Evolutionary conservation across 2,329 filamentous ascomycete genomes (phyloP), one percentile per base, ranked within the genome.

Genomic region (Diaporthe citriasiana): DNA sequence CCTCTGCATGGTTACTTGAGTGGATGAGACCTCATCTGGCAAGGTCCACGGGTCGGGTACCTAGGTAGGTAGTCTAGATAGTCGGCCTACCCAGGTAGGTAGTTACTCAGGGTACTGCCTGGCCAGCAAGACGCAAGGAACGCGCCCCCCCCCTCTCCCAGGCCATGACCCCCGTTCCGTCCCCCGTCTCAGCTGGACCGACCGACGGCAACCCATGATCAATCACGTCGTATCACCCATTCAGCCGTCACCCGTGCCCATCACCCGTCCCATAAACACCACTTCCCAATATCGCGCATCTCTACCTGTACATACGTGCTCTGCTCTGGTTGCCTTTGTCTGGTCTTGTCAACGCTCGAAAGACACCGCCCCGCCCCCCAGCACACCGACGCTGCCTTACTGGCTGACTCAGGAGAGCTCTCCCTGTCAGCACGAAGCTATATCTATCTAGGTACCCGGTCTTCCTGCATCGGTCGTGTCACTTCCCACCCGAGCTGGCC

Each of bases 321-420:
- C 57, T 63, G 30, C 40, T 45, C 57, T 60, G 25, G 45, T 66
- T 66, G 30, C 19, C n/a, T 51, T 33, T 66, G 10, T 15, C 60
- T 27, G 42, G 60, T 30, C 47, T 51, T 47, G 45, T 40, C 63
- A 53, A 40, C n/a, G 45, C n/a, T 50, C 63, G 9, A 53, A 53
- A 33, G 47, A 30, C n/a, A 27, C 63, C 47, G 33, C 33, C 63
- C n/a, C n/a, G n/a, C n/a, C n/a, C n/a, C 47, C 63, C 63, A 53
- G 38, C 47, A 53, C 63, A 27, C 50, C 42, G 12, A 59, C 17
- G 45, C 35, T 13, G 25, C 35, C 47, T 42, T 53, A 27, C 38
- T 55, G 60, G 73, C 73, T 74, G 73, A 74, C 53, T 74, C 70
- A 74, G 73, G 70, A 63, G 60, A 74, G 70, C 60, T 74, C 53